phyloP scores from a whole-genome alignment of 257 asterid species.

The Nicotiana tomentosiformis region DNA sequence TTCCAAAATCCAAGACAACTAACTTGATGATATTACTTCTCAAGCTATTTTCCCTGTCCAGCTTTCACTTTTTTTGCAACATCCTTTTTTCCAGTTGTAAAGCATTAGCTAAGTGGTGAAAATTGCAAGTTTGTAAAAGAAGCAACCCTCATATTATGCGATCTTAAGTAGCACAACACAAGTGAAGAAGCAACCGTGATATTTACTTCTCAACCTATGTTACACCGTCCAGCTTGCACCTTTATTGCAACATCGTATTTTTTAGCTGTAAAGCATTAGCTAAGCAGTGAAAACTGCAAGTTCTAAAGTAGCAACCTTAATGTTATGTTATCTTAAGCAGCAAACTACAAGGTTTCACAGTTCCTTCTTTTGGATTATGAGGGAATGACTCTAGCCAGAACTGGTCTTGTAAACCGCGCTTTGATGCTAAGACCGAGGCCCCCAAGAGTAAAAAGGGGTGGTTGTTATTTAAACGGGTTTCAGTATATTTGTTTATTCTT shows the following conservation, averaged over 20 bases:
- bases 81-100: neutral
- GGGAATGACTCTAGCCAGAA: neutral
- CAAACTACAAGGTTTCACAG: neutral
- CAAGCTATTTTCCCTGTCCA: neutral
- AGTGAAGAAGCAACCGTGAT: neutral
- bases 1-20: neutral
- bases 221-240: neutral
- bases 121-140: neutral
- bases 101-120: neutral
- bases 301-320: neutral
- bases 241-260: neutral
- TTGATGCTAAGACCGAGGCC: neutral
- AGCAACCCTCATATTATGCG: neutral
- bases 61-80: neutral
- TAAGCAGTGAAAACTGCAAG: neutral
- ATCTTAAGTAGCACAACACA: no score
- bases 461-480: neutral
- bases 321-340: neutral
- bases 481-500: neutral
- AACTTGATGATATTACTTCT: neutral
- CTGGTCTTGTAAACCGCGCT: neutral
- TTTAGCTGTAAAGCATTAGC: neutral
- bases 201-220: neutral
- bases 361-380: neutral
- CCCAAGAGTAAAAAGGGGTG: neutral